Base-by-base conservation (phyloP, 352 stramenopile species). In the Pythium sukuiense region DNA sequence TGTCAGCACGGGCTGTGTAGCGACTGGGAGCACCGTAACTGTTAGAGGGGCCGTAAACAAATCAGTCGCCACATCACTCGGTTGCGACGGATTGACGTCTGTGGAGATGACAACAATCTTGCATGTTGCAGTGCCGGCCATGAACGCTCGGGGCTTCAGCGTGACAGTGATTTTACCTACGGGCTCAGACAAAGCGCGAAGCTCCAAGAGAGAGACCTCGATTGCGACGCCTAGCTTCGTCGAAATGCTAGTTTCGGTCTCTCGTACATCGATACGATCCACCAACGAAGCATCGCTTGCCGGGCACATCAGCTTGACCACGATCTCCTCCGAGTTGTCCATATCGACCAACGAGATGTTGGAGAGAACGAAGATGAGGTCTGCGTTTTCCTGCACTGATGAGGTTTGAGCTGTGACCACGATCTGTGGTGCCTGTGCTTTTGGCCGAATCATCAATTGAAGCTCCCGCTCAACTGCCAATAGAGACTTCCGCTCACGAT, bases 401-500 rank as follows among this genome's bases (percentile, higher is more conserved):
- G 20, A 7, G 0, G 2, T 61, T 6, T n/a, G 24, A 20, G 56
- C 4, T 8, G 48, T 41, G 14, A 70, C 3, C 0, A 56, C 45
- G 30, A 71, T 56, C 6, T 39, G 59, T 20, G 65, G 65, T 11
- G 65, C 53, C 24, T 67, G 53, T 2, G 65, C 59, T 7, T 29
- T 41, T 29, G 65, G 65, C 14, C 27, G 45, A 26, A 71, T 37
- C 24, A 58, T 71, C 32, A 71, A 14, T 13, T 26, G 30, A 0
- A 71, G 3, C 13, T 14, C 27, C 2, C 26, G 30, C 12, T 71
- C 65, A 11, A 71, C 43, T 9, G 29, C 58, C 24, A 71, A 26
- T 3, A 71, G 59, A 5, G 65, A 67, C 27, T 71, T 71, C 2
- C 65, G 58, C 35, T 71, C 65, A 4, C 65, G 58, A 39, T 67